These are phyloP conservation scores for Polyporus tsugae DNA, from an alignment of 1,284 basidiomycete species.

Conservation along the genomic window DNA sequence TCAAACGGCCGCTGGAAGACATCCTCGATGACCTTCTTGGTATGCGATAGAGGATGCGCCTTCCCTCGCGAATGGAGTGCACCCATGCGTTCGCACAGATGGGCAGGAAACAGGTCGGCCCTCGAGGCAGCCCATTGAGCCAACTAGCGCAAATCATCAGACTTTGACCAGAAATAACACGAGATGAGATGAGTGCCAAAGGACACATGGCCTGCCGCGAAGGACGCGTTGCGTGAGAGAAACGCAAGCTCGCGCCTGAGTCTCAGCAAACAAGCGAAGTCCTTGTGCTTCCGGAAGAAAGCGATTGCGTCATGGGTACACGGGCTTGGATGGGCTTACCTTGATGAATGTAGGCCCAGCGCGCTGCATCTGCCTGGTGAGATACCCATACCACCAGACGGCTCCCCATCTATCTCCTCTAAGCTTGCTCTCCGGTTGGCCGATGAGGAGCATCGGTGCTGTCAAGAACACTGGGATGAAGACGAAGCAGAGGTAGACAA, in stretches of 20 bases:
- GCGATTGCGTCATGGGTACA: constrained; percentile 11
- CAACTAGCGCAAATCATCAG: constrained; percentile 58
- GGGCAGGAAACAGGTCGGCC: constrained; percentile 92
- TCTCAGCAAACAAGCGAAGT: neutral
- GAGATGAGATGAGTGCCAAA: neutral
- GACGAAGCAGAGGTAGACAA: constrained; percentile 84
- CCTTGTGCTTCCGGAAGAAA: neutral
- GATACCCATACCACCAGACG: constrained; percentile 94
- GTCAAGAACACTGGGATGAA: constrained; percentile 91
- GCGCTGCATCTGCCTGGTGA: constrained; percentile 91
- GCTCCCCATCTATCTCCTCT: constrained; percentile 85
- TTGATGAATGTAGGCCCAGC: constrained; percentile 99
- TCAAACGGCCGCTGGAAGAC: constrained; percentile 88
- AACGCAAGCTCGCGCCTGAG: neutral
- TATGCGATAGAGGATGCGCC: constrained; percentile 86
- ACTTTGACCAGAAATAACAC: neutral
- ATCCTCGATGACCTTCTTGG: constrained; percentile 83
- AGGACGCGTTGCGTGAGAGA: neutral
- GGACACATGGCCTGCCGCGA: neutral
- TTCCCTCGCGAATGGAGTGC: constrained; percentile 90
- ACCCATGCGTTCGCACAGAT: constrained; percentile 89
- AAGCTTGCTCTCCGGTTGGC: constrained; percentile 59
- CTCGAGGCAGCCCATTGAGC: constrained; percentile 99
- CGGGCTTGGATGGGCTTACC: constrained; percentile 51
- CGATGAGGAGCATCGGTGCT: constrained; percentile 88